Evolutionary conservation across 441 rosid species (phyloP).

Genomic region (Kokia cookei): DNA sequence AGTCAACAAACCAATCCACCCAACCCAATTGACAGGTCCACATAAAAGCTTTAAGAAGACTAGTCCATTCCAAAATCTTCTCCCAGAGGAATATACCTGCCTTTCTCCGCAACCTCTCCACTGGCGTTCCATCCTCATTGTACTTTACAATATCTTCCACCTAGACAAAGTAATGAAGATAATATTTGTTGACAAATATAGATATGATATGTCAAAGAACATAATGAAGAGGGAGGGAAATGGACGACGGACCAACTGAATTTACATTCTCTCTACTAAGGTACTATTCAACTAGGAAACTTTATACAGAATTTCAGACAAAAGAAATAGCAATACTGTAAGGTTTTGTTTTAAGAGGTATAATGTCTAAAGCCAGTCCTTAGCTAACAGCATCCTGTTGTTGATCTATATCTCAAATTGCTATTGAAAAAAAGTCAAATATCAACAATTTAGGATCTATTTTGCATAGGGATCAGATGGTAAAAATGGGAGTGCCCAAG

Average conservation of each 20-base stretch:
- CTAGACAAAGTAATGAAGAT: conserved; percentile 26
- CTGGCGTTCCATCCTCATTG: conserved; percentile 61
- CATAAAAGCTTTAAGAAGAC: conserved; percentile 28
- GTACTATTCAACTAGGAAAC: neutral
- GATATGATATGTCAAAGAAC: neutral
- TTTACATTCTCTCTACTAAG: neutral
- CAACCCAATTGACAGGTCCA: too few species aligned
- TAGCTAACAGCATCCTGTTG: neutral
- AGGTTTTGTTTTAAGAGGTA: neutral
- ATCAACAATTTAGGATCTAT: too few species aligned
- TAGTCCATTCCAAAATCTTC: conserved; percentile 67
- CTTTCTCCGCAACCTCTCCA: conserved; percentile 71
- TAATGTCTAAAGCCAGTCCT: neutral
- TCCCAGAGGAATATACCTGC: conserved; percentile 42
- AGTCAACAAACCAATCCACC: too few species aligned
- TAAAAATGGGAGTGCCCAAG: neutral
- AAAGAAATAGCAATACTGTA: neutral
- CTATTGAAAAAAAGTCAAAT: neutral
- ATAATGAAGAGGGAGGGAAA: neutral
- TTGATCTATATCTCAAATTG: neutral
- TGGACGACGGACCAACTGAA: neutral
- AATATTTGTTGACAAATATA: neutral
- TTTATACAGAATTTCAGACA: neutral
- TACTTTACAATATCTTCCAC: conserved; percentile 75
- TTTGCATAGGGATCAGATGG: neutral